These are phyloP conservation scores for Lenwebbia sp. DNA, from an alignment of 345 rosid genomes.

Conservation along the genomic window DNA sequence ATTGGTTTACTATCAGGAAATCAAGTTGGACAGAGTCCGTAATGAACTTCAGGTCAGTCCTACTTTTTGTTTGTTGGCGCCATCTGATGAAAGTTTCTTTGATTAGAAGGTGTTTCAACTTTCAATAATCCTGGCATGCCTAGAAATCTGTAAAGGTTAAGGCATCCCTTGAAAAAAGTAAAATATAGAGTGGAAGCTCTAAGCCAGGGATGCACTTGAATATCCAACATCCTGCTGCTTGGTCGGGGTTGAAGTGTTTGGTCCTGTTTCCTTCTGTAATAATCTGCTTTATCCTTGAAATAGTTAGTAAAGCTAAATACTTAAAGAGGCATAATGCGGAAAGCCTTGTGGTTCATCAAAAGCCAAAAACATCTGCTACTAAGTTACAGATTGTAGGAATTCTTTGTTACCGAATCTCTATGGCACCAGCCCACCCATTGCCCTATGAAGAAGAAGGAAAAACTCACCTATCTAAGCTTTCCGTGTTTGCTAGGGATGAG, in stretches of 20 bases:
- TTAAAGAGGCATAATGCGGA: neutral
- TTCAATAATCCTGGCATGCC: neutral
- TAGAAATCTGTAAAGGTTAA: neutral
- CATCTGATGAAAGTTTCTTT: neutral
- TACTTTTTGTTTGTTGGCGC: neutral
- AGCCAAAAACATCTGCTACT: neutral
- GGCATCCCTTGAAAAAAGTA: neutral
- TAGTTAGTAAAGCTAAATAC: neutral
- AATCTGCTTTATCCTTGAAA: neutral
- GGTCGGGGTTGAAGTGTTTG: neutral
- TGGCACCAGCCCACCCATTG: neutral
- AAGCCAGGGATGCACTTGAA: neutral
- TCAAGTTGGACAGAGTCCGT: conserved; percentile 65
- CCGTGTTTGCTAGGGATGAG: neutral
- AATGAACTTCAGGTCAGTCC: conserved; percentile 66
- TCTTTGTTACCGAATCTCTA: neutral
- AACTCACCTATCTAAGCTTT: neutral
- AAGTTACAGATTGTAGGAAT: neutral
- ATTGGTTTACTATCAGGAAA: conserved; percentile 40
- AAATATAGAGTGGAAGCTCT: neutral
- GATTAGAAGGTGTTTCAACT: neutral
- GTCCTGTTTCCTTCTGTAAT: neutral
- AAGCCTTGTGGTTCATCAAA: neutral
- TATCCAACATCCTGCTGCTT: neutral
- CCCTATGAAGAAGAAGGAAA: neutral